These are phyloP conservation scores for Lactarius tabidus DNA, from an alignment of 768 basidiomycete genomes.

Conservation along the genomic window DNA sequence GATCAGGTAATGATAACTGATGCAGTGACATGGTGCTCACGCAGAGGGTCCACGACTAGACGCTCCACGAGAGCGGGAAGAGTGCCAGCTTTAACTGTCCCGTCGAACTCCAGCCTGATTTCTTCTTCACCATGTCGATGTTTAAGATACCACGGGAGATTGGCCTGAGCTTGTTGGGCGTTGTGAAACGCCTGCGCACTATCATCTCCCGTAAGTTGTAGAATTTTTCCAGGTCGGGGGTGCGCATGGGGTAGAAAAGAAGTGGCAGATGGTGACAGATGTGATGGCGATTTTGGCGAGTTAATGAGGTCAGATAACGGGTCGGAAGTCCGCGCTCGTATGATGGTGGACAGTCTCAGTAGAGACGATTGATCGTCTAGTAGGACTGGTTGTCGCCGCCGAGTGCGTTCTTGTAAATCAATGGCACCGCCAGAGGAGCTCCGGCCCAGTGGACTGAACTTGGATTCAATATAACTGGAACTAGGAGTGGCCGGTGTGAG, in stretches of 20 bases:
- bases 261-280: not conserved
- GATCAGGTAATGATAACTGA: not conserved
- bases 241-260: conserved; percentile 2
- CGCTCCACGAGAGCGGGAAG: conserved; percentile 68
- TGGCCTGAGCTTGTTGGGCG: conserved; percentile 35
- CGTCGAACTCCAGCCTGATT: conserved; percentile 60
- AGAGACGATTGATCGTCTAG: conserved; percentile 17
- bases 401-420: not conserved
- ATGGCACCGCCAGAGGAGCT: conserved; percentile 15
- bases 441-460: conserved; percentile 5
- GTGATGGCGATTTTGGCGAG: not conserved
- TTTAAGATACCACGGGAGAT: conserved; percentile 56
- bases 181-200: conserved; percentile 42
- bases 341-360: conserved; percentile 14
- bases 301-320: conserved; percentile 3
- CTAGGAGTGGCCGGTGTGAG: not conserved
- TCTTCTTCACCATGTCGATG: conserved; percentile 53
- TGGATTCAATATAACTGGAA: conserved; percentile 2
- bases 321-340: conserved; percentile 15
- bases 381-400: conserved; percentile 17
- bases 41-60: conserved; percentile 56
- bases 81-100: conserved; percentile 64
- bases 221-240: conserved; percentile 35
- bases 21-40: conserved; percentile 40
- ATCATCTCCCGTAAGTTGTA: conserved; percentile 40